Percentiles rank a stretch among this genome's conserved stretches.
phyloP scores from a whole-genome alignment of 345 rosid species.

The Carallia pectinifolia region DNA sequence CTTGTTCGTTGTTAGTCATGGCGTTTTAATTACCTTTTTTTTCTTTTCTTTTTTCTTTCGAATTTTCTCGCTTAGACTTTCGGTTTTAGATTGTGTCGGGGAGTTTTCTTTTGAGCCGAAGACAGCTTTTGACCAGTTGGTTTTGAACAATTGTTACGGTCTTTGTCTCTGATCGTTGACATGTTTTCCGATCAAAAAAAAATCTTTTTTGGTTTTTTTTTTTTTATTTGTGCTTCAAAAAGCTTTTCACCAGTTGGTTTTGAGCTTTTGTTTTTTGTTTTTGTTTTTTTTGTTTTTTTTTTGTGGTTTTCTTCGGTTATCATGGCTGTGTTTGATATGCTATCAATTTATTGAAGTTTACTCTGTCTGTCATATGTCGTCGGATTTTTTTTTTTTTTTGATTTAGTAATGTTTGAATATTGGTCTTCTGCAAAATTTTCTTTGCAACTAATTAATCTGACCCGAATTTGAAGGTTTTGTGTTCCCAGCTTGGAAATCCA shows the following conservation, averaged over 20 bases:
- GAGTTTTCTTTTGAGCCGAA: neutral
- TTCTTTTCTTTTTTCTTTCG: neutral
- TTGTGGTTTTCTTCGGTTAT: neutral
- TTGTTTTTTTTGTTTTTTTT: too few relatives aligned
- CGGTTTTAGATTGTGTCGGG: neutral
- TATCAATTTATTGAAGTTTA: too few relatives aligned
- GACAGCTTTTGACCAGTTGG: too few relatives aligned
- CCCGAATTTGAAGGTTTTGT: neutral
- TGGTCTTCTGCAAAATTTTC: neutral
- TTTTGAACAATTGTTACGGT: neutral
- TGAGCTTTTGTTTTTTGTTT: too few relatives aligned
- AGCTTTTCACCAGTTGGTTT: too few relatives aligned
- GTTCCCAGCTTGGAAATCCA: neutral
- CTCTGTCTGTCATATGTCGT: too few relatives aligned
- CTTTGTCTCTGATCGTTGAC: constrained; percentile 3
- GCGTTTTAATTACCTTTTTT: neutral
- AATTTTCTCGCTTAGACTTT: neutral
- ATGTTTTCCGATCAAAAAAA: neutral
- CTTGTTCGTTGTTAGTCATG: neutral
- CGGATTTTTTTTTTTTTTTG: too few relatives aligned
- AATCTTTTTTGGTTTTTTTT: too few relatives aligned
- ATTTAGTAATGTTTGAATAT: too few relatives aligned
- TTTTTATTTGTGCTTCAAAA: too few relatives aligned
- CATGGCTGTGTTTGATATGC: too few relatives aligned
- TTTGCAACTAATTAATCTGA: neutral